phyloP scores from a whole-genome alignment of 495 filamentous ascomycete genomes.

The Neurospora sp. region DNA sequence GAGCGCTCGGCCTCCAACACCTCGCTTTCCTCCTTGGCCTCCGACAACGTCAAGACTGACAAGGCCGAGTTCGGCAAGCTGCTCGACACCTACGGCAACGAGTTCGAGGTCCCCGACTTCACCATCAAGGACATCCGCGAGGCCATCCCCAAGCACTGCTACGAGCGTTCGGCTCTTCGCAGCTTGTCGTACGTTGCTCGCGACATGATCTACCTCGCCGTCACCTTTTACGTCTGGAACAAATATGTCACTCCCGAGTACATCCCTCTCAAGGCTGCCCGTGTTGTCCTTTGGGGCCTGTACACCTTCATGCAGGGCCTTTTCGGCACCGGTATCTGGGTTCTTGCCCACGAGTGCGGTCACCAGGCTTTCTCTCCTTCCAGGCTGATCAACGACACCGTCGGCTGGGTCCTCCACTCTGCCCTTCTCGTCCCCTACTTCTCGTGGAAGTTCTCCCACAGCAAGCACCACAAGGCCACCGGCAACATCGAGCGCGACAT shows the following conservation, averaged over 20 bases:
- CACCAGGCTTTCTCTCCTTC: conserved; percentile 80
- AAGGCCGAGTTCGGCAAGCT: conserved; percentile 42
- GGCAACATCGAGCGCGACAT: conserved; percentile 94
- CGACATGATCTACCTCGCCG: conserved; percentile 51
- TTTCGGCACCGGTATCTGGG: conserved; percentile 73
- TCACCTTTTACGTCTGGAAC: conserved; percentile 58
- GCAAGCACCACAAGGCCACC: conserved; percentile 93
- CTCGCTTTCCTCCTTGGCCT: conserved; percentile 81
- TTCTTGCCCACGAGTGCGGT: conserved; percentile 80
- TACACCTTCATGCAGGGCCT: conserved; percentile 70
- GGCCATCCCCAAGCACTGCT: conserved; percentile 78
- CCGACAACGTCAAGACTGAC: conserved; percentile 29
- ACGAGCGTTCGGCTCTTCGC: conserved; percentile 53
- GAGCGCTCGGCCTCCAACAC: conserved; percentile 74
- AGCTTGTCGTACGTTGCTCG: conserved; percentile 60
- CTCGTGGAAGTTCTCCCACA: conserved; percentile 88
- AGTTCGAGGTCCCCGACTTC: conserved; percentile 64
- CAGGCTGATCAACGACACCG: conserved; percentile 71
- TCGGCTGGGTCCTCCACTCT: conserved; percentile 78
- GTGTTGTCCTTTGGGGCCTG: conserved; percentile 49
- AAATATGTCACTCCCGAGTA: conserved; percentile 50
- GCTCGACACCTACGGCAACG: conserved; percentile 63
- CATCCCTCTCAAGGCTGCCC: conserved; percentile 47
- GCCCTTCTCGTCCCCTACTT: conserved; percentile 78
- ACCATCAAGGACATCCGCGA: conserved; percentile 73